Base-by-base conservation (phyloP, 2,329 filamentous ascomycete genomes). In the Elsinoe arachidis region DNA sequence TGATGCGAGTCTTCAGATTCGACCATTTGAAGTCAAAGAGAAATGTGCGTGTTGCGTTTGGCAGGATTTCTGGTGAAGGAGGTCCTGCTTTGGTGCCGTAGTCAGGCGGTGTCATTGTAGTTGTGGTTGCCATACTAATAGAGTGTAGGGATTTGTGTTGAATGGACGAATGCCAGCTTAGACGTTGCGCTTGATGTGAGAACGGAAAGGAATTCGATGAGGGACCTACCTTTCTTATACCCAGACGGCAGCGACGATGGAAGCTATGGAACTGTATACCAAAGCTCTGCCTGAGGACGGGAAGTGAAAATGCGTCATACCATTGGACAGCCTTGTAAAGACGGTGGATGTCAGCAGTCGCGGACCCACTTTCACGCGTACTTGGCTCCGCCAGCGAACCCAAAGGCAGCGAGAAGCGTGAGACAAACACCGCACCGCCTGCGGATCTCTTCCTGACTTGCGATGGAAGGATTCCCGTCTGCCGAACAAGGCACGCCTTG, bases 321-420 rank as follows among this genome's bases (percentile, higher is more conserved):
- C 46, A 10, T n/a, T 19, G 26, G 46, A 34, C 15, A 21, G 46
- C 17, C 11, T 51, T 26, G 5, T 9, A 17, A 19, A 15, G n/a
- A 26, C 26, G 46, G 26, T 51, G 46, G 33, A 21, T 51, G 46
- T 51, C 23, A 51, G 46, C 46, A 51, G 11, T 39, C 5, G 17
- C 17, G 30, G 46, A 51, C 30, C 46, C 46, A 51, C 46, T 51
- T 51, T 35, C 15, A 34, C 46, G 46, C 46, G 46, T 51, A 51
- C 46, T 51, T 51, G 26, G 46, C 46, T 35, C 12, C 26, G 26
- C 46, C 46, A 15, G 46, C 46, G 11, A 34, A 21, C 46, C 17
- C 12, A 51, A 9, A 39, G 37, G 37, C 37, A 39, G 7, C 41
- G 19, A 51, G 33, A 35, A 30, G 26, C 26, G 26, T 30, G 12